These are phyloP conservation scores for Pythium rhizo-oryzae DNA, from an alignment of 352 stramenopile genomes.

Conservation along the genomic window DNA sequence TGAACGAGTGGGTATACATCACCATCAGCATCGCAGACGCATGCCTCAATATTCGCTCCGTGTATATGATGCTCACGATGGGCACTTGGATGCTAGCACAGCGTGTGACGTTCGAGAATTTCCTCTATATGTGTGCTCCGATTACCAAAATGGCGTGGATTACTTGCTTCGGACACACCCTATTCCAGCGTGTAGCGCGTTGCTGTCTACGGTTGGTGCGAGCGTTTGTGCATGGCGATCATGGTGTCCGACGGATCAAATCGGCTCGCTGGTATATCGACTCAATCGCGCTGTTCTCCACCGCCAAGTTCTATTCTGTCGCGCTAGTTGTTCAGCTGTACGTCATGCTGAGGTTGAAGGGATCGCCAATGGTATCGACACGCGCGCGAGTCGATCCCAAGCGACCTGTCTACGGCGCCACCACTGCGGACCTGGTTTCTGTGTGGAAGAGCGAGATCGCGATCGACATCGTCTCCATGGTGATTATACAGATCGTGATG, in stretches of 20 bases:
- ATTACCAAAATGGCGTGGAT: conserved; percentile 30
- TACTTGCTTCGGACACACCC: conserved; percentile 25
- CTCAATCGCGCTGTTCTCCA: conserved; percentile 7
- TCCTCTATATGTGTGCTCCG: neutral
- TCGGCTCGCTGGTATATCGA: conserved; percentile 14
- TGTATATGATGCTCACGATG: conserved; percentile 23
- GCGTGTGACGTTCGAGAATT: conserved; percentile 6
- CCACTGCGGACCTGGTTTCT: conserved; percentile 16
- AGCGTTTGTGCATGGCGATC: neutral
- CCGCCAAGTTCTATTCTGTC: conserved; percentile 15
- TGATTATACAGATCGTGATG: neutral
- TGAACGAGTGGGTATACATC: conserved; percentile 33
- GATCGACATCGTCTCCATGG: conserved; percentile 9
- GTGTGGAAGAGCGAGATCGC: conserved; percentile 40
- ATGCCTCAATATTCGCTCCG: conserved; percentile 10
- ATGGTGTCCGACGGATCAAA: neutral
- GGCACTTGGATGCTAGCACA: conserved; percentile 30
- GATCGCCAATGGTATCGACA: conserved; percentile 31
- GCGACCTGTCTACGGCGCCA: conserved; percentile 25
- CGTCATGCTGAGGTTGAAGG: conserved; percentile 17
- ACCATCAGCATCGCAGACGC: conserved; percentile 16
- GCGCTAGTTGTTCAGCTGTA: conserved; percentile 7
- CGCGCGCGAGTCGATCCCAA: conserved; percentile 10
- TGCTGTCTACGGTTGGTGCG: neutral
- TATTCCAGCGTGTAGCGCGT: neutral